Conservation (phyloP, 2,329 filamentous ascomycete genomes). For the Ophiocordyceps sinensis region DNA sequence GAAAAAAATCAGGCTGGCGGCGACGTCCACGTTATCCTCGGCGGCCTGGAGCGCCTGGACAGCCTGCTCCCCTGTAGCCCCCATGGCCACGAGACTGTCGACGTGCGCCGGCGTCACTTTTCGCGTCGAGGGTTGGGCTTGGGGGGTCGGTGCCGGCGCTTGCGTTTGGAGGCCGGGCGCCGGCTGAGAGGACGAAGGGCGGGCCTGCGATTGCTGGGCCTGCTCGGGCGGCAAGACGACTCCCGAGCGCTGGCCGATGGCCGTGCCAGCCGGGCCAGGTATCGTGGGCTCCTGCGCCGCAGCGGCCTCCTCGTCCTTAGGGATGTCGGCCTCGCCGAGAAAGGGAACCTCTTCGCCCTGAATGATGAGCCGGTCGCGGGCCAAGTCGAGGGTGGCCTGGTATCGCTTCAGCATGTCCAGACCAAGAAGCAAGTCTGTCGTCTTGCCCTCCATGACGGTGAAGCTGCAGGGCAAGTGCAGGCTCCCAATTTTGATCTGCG, state of each 20-base stretch:
- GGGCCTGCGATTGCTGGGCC: conserved; percentile 4
- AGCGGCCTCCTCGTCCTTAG: conserved; percentile 66
- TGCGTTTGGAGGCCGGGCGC: conserved; percentile 12
- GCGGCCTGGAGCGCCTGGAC: conserved; percentile 70
- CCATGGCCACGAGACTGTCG: conserved; percentile 61
- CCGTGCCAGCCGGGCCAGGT: conserved; percentile 73
- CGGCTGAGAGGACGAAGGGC: conserved; percentile 9
- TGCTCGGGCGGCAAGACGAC: conserved; percentile 37
- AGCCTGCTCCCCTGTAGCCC: conserved; percentile 63
- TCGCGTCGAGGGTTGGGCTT: conserved; percentile 11
- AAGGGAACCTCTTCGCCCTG: conserved; percentile 81
- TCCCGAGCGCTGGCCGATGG: conserved; percentile 72
- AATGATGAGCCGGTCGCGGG: conserved; percentile 73
- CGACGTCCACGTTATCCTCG: conserved; percentile 67
- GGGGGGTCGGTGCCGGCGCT: conserved; percentile 9
- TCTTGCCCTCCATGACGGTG: conserved; percentile 98
- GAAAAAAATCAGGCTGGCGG: conserved; percentile 7
- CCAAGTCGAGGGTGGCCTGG: conserved; percentile 82
- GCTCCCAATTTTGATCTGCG: conserved; percentile 83
- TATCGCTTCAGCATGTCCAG: conserved; percentile 96
- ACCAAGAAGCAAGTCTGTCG: conserved; percentile 83
- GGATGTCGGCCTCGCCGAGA: conserved; percentile 83
- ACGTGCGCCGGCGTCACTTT: conserved; percentile 50
- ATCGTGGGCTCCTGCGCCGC: conserved; percentile 70
- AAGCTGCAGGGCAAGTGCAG: conserved; percentile 87